Conservation (phyloP, 208 protist genomes). For the Leishmania martiniquensis region DNA sequence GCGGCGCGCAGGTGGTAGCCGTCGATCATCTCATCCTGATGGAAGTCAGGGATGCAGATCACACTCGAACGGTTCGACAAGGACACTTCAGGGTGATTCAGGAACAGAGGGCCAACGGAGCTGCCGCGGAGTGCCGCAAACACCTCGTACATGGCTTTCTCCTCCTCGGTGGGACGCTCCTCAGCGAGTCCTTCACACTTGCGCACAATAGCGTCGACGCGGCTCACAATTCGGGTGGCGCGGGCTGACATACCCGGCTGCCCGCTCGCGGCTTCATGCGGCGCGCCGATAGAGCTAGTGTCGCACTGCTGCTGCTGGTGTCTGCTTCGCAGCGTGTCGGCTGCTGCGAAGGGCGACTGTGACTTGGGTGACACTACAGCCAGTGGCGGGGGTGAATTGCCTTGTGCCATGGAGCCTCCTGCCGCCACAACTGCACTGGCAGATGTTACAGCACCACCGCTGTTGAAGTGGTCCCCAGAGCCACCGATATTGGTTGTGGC, state of each 20-base stretch:
- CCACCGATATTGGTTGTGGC: not conserved
- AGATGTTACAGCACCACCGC: not conserved
- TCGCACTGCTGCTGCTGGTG: not conserved
- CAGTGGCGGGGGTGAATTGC: not conserved
- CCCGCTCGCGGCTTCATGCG: not conserved
- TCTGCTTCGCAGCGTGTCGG: not conserved
- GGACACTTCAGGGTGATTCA: conserved; percentile 72
- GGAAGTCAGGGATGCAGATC: conserved; percentile 66
- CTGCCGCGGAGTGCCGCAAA: conserved; percentile 52
- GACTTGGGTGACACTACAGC: not conserved
- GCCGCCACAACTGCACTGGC: no score
- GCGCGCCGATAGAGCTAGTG: not conserved
- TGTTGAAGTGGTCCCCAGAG: not conserved
- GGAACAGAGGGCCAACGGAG: conserved; percentile 58
- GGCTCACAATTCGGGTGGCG: conserved; percentile 34
- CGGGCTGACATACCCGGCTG: conserved; percentile 28
- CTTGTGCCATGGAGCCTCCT: not conserved
- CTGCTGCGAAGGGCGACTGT: not conserved
- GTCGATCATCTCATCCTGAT: conserved; percentile 56
- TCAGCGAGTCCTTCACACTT: conserved; percentile 36
- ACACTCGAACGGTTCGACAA: conserved; percentile 79
- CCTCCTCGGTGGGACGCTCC: conserved; percentile 33
- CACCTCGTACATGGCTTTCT: conserved; percentile 52
- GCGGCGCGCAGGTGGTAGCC: conserved; percentile 49
- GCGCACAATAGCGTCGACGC: conserved; percentile 52